Evolutionary conservation across 768 basidiomycete genomes (phyloP), one percentile per base, ranked within the genome.

Genomic region (Mycena galopus): DNA sequence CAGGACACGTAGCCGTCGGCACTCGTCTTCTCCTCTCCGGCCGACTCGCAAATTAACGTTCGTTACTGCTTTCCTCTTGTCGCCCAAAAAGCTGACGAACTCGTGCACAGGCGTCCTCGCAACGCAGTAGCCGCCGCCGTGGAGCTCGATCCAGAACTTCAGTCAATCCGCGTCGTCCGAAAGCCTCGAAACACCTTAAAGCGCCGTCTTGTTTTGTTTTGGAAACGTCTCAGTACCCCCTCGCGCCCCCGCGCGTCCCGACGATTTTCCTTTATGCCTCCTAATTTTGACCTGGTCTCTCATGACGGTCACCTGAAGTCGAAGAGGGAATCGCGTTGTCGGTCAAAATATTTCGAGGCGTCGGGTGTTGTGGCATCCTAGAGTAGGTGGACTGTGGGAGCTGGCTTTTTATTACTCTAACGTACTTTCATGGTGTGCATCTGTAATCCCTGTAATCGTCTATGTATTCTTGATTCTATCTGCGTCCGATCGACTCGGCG

Each of bases 231-330:
- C 47, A 82, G 72, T n/a, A 61, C 63, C 29, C 74, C 79, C 10
- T 64, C 64, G 16, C 79, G 75, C 16, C 73, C 79, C 11, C 72
- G 77, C 16, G 65, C 75, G 6, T 78, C 79, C 14, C 72, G 77
- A 17, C 78, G 80, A 17, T 82, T 81, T 47, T 84, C 84, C 4
- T 83, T 79, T 76, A 79, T 84, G 56, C 81, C 82, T 0, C 76
- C 77, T 7, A 83, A 81, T 33, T 85, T 84, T 64, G 76, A 75
- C 32, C 62, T 75, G n/a, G 75, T 80, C 19, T 68, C 76, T 6
- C 73, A 42, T 29, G 70, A 65, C 39, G 44, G 16, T 58, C 42
- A 25, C 30, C 23, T 17, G 17, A 73, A 62, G 27, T 64, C 64
- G 2, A 70, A 53, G 59, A 32, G 71, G n/a, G 71, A 67, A 37